Evolutionary conservation across 1,139 yeast genomes (phyloP).

Genomic region (Kazachstania sp.): DNA sequence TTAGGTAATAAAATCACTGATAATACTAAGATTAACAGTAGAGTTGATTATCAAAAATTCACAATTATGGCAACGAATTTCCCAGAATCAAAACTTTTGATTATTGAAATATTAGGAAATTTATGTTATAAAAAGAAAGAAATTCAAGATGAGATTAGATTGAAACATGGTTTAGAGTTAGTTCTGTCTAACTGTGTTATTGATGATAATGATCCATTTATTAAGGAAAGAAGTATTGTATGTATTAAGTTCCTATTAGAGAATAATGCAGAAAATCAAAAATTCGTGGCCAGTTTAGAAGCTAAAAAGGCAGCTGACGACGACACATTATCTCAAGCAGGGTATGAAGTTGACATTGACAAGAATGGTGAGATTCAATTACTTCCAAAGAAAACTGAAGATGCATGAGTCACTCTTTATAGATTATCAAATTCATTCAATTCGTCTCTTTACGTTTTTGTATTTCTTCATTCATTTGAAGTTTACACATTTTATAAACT

Average conservation of each 20-base stretch:
- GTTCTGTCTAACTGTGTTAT: conserved; percentile 75
- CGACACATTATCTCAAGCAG: conserved; percentile 45
- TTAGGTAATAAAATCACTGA: conserved; percentile 24
- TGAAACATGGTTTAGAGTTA: conserved; percentile 58
- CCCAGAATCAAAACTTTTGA: conserved; percentile 52
- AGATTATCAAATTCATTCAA: not conserved
- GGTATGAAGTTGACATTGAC: conserved; percentile 48
- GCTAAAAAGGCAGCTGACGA: conserved; percentile 46
- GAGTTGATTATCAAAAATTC: conserved; percentile 17
- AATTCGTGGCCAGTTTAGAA: conserved; percentile 57
- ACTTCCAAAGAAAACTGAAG: conserved; percentile 20
- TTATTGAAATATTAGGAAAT: conserved; percentile 53
- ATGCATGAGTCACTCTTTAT: not conserved
- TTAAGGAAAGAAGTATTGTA: conserved; percentile 75
- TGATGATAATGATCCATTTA: conserved; percentile 81
- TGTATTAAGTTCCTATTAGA: conserved; percentile 64
- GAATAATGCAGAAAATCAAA: conserved; percentile 60
- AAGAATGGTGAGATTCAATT: conserved; percentile 44
- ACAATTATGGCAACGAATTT: conserved; percentile 35
- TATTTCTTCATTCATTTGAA: conserved; percentile 4
- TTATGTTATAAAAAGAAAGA: conserved; percentile 43
- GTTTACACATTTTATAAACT: conserved; percentile 3
- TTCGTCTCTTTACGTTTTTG: not conserved
- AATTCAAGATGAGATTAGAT: conserved; percentile 62
- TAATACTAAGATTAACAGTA: conserved; percentile 10